Base-by-base conservation (phyloP, 2,329 filamentous ascomycete species). In the Monosporascus sp. region DNA sequence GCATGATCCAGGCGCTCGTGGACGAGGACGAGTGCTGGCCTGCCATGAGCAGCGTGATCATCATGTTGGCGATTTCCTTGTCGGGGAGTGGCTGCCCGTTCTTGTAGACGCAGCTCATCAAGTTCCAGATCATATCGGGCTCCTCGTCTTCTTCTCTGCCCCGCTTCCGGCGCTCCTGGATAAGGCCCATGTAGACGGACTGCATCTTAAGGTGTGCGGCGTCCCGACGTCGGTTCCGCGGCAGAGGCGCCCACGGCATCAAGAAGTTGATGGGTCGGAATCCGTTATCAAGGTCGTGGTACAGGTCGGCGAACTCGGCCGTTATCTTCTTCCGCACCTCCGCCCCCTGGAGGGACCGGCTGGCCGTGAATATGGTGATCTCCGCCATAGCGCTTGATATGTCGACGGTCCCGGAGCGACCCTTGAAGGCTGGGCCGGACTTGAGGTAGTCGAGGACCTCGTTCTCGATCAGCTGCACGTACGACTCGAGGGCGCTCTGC, bases 11-110 rank as follows among this genome's bases (percentile, higher is more conserved):
- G 41, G 89, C 83, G 64, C 84, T 86, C 40, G 89, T 92, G 20
- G 89, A 91, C 3, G 90, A 90, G 2, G 89, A 93, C 2, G 88
- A 93, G 75, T 96, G 91, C 69, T 96, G 91, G 52, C 91, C 91
- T 55, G 89, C 91, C 90, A 96, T 95, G 57, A 96, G 83, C 22
- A 96, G 80, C 6, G 90, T 90, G 71, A 96, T 96, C 89, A 96
- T 93, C 82, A 96, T 93, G 73, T 94, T 88, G 22, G 91, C 90
- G 54, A 95, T 82, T 71, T 96, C 90, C 64, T 87, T 80, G 66
- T 96, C 91, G 17, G 91, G 87, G n/a, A 95, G 79, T 5, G 78
- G 78, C 40, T 76, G 84, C 61, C 90, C 91, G 62, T 93, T 83
- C 77, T 95, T 96, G 81, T 96, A 96, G 24, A 77, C 80, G 63